Percentiles rank a stretch among this genome's conserved stretches.
Conservation (phyloP, 2,329 filamentous ascomycete species). For the Aspergillus aculeatus region DNA sequence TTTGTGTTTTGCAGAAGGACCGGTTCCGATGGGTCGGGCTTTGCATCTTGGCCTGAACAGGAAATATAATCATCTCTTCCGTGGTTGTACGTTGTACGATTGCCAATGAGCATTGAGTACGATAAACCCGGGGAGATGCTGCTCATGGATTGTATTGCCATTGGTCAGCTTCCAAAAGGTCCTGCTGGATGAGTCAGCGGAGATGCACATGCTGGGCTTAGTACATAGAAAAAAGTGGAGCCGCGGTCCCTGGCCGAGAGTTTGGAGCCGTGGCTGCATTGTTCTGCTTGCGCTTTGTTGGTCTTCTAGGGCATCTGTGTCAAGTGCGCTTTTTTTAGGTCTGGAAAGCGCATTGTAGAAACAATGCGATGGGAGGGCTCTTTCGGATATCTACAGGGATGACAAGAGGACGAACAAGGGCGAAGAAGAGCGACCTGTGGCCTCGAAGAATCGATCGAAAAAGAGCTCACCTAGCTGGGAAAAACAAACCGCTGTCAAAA, state of each 20-base stretch:
- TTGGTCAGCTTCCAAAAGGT: neutral
- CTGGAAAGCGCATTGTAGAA: neutral
- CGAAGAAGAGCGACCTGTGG: neutral
- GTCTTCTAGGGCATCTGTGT: neutral
- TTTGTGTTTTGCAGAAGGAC: neutral
- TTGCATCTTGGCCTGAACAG: neutral
- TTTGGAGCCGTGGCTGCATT: neutral
- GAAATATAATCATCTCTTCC: neutral
- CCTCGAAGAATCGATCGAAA: neutral
- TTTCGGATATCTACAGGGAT: neutral
- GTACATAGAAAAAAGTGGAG: neutral
- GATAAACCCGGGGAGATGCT: neutral
- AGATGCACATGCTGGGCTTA: neutral
- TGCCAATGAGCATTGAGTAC: neutral
- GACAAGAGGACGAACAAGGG: too few relatives aligned
- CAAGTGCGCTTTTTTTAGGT: neutral
- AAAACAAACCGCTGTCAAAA: neutral
- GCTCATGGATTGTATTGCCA: neutral
- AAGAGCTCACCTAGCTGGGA: neutral
- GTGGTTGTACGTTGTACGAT: neutral
- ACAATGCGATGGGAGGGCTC: neutral
- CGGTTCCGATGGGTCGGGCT: neutral
- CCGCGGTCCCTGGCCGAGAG: neutral
- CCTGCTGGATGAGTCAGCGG: neutral
- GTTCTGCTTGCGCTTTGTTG: neutral